A percentile compares a stretch with the other conserved stretches of the same genome.
Evolutionary conservation across 495 filamentous ascomycete species (phyloP).

Genomic region (Aspergillus mulundensis): DNA sequence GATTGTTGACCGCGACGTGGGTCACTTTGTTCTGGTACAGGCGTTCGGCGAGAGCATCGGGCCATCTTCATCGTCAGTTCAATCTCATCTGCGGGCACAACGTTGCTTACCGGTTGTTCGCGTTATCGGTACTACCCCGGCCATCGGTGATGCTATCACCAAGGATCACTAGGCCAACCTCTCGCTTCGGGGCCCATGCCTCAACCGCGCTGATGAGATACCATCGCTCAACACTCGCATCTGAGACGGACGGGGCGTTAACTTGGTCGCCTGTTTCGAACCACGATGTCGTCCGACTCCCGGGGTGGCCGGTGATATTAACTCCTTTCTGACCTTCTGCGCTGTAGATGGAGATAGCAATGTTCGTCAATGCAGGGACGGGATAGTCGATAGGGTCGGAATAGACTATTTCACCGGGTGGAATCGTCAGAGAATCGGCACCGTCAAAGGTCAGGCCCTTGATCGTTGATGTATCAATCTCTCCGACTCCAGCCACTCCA

Average conservation of each 20-base stretch:
- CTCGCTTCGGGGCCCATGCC: conserved; percentile 44
- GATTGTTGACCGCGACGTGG: conserved; percentile 57
- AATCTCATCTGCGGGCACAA: no score
- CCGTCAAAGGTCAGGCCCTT: conserved; percentile 56
- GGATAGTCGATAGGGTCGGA: conserved; percentile 61
- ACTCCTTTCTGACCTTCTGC: conserved; percentile 51
- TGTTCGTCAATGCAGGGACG: conserved; percentile 40
- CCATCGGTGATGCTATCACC: conserved; percentile 77
- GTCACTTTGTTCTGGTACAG: conserved; percentile 47
- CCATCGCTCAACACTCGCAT: conserved; percentile 30
- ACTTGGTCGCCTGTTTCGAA: conserved; percentile 53
- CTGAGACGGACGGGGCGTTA: conserved; percentile 40
- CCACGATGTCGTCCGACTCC: conserved; percentile 62
- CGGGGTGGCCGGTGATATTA: conserved; percentile 62
- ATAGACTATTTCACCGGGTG: conserved; percentile 54
- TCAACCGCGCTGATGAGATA: conserved; percentile 60
- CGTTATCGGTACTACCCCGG: conserved; percentile 57
- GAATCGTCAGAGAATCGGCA: conserved; percentile 47
- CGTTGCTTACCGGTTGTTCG: conserved; percentile 59
- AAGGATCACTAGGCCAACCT: conserved; percentile 53
- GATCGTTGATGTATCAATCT: conserved; percentile 48
- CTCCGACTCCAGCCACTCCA: conserved; percentile 46
- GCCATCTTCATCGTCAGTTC: conserved; percentile 45
- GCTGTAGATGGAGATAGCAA: conserved; percentile 59
- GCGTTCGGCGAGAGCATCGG: conserved; percentile 56